Evolutionary conservation across 2,329 filamentous ascomycete species (phyloP).

Genomic region (Cryphonectria parasitica): DNA sequence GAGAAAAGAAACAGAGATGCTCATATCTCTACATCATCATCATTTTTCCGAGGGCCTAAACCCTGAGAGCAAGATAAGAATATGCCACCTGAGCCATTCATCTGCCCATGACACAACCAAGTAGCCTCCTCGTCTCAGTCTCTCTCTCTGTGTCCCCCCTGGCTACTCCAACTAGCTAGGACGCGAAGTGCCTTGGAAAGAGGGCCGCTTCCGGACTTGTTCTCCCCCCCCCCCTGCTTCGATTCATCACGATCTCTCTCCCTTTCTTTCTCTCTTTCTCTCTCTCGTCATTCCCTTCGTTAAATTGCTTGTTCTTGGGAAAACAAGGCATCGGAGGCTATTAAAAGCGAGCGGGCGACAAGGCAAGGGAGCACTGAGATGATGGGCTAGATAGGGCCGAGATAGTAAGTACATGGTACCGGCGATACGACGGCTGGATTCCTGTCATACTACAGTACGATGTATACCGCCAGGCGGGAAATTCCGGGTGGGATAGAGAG

Average conservation of each 20-base stretch:
- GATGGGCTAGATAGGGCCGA: not conserved
- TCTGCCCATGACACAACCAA: no score
- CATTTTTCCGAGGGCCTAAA: not conserved
- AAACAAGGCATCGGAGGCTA: no score
- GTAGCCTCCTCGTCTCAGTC: not conserved
- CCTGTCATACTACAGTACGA: not conserved
- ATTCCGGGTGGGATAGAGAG: not conserved
- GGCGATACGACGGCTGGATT: not conserved
- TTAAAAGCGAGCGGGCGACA: not conserved
- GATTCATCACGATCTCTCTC: not conserved
- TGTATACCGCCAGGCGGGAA: not conserved
- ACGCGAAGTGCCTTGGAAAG: not conserved
- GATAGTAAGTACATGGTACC: not conserved
- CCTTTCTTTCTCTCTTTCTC: not conserved
- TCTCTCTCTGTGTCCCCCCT: no score
- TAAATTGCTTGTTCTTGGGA: not conserved
- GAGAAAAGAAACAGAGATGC: not conserved
- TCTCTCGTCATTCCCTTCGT: not conserved
- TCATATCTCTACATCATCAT: not conserved
- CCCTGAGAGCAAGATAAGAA: not conserved
- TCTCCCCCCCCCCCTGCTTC: not conserved
- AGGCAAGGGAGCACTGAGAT: not conserved
- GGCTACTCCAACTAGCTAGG: not conserved
- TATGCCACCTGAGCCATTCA: not conserved
- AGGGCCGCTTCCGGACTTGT: not conserved